Evolutionary conservation across 2,329 filamentous ascomycete genomes (phyloP), one percentile per base, ranked within the genome.

Genomic region (Stemphylium vesicarium): DNA sequence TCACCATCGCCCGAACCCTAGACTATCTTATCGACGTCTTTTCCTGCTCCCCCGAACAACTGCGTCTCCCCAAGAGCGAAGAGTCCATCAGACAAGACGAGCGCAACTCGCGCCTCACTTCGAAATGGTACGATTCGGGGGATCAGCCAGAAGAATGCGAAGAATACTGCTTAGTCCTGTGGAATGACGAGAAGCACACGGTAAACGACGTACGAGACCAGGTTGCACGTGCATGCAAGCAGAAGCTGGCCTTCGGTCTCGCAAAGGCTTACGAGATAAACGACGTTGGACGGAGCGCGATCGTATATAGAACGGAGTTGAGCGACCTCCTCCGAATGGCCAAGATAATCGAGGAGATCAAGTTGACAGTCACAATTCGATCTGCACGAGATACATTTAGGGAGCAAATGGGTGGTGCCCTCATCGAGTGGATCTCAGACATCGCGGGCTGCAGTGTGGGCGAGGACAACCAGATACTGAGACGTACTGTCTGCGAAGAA

Each of bases 161-260:
- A 11, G 91, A 96, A 66, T 99, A 89, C 74, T 89, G 91, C 4
- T 79, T 99, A 39, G 81, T 97, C 13, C 80, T 99, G 4, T 99
- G 95, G 95, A 99, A 99, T 66, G 95, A 99, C 62, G 95, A 99
- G 78, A 99, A 99, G 76, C 95, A 99, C 73, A 99, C 95, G 0
- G 88, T 98, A 38, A 85, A 88, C 41, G 95, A 99, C 73, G 94
- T 99, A 5, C 84, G 88, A 63, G 87, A 96, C 53, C 94, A 98
- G 73, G 91, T 99, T 18, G 90, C 91, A 3, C 85, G 94, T 61
- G 95, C 95, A 44, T 99, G 95, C 79, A 86, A 85, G 57, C 88
- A 91, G 62, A 85, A 87, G 6, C 80, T 83, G 56, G 81, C 80
- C 4, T 89, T 91, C 58, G 94, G 91, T 3, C 78, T 87, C 16